phyloP scores from a whole-genome alignment of 2,329 filamentous ascomycete genomes.

The Sphaerulina vaccinii region DNA sequence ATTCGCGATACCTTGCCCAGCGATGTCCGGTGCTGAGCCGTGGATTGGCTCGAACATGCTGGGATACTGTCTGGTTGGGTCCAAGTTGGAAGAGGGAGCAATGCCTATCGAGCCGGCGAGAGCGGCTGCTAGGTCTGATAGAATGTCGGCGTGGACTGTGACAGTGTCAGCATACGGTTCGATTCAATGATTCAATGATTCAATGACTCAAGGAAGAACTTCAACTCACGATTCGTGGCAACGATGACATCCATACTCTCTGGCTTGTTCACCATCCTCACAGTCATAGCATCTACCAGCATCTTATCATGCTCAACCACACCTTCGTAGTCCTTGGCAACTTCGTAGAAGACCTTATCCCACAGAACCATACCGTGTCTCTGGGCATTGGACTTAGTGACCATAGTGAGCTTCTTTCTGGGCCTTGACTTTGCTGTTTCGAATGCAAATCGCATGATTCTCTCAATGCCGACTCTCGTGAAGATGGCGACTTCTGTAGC shows the following conservation, averaged over 20 bases:
- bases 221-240: conserved; percentile 52
- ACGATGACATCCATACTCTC: conserved; percentile 49
- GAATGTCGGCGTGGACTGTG: conserved; percentile 40
- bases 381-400: conserved; percentile 52
- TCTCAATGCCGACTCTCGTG: conserved; percentile 46
- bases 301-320: conserved; percentile 49
- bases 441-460: conserved; percentile 51
- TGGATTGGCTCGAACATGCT: conserved; percentile 64
- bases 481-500: conserved; percentile 51
- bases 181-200: too few relatives aligned
- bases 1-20: conserved; percentile 62
- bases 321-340: conserved; percentile 48
- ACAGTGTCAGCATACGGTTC: conserved; percentile 18
- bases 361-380: conserved; percentile 51
- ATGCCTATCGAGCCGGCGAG: conserved; percentile 71
- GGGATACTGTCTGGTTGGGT: conserved; percentile 60
- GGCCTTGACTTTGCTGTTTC: conserved; percentile 46
- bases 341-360: conserved; percentile 49
- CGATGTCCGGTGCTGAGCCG: conserved; percentile 52
- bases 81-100: conserved; percentile 68
- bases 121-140: conserved; percentile 69
- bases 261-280: conserved; percentile 49
- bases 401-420: conserved; percentile 50
- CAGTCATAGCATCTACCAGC: conserved; percentile 51
- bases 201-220: too few relatives aligned